Base-by-base conservation (phyloP, 2,329 filamentous ascomycete genomes). In the Xylariaceae sp. region DNA sequence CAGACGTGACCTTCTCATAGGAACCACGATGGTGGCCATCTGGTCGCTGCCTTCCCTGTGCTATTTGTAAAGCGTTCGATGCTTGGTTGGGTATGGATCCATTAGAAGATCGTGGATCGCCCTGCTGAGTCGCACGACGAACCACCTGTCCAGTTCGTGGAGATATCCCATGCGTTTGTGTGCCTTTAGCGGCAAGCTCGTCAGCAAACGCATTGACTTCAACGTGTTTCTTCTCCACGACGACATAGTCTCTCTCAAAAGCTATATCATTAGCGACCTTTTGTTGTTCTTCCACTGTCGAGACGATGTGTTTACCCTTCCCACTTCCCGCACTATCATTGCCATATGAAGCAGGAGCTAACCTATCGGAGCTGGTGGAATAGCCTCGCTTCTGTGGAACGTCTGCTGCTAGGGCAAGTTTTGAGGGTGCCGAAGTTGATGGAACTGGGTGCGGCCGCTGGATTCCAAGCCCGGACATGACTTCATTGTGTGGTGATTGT, bases 181-280 rank as follows among this genome's bases (percentile, higher is more conserved):
- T 75, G 65, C 83, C 81, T 18, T 89, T 93, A 55, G 92, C 89
- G 50, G 91, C 92, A 71, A 99, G 79, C 74, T 97, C 93, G 73
- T 99, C 94, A 18, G 94, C 94, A 69, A 99, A 88, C 2, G 94
- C 94, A 73, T 99, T 97, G 54, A 99, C 93, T 73, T 97, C 93
- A 9, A 99, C 92, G 17, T 92, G 89, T 65, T 88, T 87, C 77
- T 97, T 96, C 76, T 99, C 94, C 10, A 99, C 90, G 30, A 97
- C 81, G 17, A 99, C 93, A 68, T 97, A 99, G 65, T 97, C 94
- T 65, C 93, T 86, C 71, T 96, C 92, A 67, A 96, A 89, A 1
- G 89, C 89, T 53, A 95, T 86, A 64, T 97, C 93, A 68, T 96
- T 90, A 2, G 90, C 91, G 2, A 88, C 88, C 70, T 79, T 84